phyloP scores from a whole-genome alignment of 371 early-diverging fungal genomes.

The Syncephalastrum monosporum region DNA sequence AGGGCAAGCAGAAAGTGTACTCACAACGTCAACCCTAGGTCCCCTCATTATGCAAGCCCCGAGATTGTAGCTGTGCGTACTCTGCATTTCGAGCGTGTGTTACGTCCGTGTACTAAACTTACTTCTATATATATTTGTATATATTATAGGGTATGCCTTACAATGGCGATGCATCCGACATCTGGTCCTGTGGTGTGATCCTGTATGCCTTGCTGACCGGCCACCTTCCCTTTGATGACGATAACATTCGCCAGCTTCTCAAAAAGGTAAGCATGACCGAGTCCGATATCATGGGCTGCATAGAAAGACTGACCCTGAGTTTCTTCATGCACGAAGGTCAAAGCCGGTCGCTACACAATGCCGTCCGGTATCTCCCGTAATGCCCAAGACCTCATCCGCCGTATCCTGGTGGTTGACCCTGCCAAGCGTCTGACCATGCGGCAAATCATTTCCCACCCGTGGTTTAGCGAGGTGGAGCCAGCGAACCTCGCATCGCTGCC shows the following conservation, averaged over 20 bases:
- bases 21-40: slow-evolving; percentile 45
- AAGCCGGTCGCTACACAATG: slow-evolving; percentile 52
- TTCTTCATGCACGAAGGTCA: slow-evolving; percentile 53
- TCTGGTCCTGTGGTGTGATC: slow-evolving; percentile 80
- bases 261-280: slow-evolving; percentile 61
- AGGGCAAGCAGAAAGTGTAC: slow-evolving; percentile 7
- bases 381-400: slow-evolving; percentile 62
- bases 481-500: slow-evolving; percentile 20
- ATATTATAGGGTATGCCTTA: slow-evolving; percentile 64
- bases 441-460: slow-evolving; percentile 36
- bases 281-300: neutral
- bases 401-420: slow-evolving; percentile 48
- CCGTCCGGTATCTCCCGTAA: slow-evolving; percentile 65
- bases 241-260: slow-evolving; percentile 70
- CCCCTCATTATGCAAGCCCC: slow-evolving; percentile 93
- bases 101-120: too few relatives aligned
- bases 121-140: slow-evolving; percentile 8
- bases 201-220: slow-evolving; percentile 75
- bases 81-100: too few relatives aligned
- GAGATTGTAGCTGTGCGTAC: slow-evolving; percentile 77
- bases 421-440: slow-evolving; percentile 39
- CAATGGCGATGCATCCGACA: slow-evolving; percentile 74
- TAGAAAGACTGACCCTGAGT: slow-evolving; percentile 5
- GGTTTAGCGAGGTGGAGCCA: slow-evolving; percentile 31
- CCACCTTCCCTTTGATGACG: slow-evolving; percentile 84